A percentile compares a stretch with the other conserved stretches of the same genome.
phyloP scores from a whole-genome alignment of 371 early-diverging fungal species.

The Actinomortierella wolfii region DNA sequence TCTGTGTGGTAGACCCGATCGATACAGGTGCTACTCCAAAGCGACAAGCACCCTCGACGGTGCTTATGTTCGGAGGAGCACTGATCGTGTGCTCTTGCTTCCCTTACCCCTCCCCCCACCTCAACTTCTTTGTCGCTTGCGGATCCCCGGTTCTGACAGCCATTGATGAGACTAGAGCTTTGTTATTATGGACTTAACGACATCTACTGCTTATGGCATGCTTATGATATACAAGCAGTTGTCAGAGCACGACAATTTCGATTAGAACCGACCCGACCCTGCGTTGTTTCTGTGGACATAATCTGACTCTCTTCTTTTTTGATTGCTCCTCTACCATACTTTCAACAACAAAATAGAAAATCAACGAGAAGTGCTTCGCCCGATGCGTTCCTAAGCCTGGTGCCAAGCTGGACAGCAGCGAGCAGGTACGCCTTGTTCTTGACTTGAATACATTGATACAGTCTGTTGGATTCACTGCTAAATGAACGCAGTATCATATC shows the following conservation, averaged over 20 bases:
- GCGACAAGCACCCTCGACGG: no score
- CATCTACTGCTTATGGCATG: no score
- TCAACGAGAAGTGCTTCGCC: conserved; percentile 84
- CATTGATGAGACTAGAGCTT: no score
- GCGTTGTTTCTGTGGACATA: neutral
- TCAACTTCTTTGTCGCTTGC: neutral
- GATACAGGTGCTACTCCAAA: neutral
- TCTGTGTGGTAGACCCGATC: neutral
- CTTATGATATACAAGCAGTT: no score
- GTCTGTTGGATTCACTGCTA: no score
- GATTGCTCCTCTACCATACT: neutral
- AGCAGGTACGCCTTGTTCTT: conserved; percentile 54
- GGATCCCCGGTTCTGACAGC: no score
- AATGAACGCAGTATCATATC: no score
- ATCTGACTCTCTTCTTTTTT: neutral
- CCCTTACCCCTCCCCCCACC: neutral
- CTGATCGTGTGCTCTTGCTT: neutral
- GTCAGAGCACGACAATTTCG: neutral
- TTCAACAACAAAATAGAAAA: conserved; percentile 59
- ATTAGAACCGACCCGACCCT: neutral
- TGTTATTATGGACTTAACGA: no score
- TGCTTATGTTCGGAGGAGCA: no score
- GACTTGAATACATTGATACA: neutral
- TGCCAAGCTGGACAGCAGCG: conserved; percentile 66
- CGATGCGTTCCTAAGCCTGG: conserved; percentile 85